Conservation (phyloP, 2,329 filamentous ascomycete species). For the Mycocentrospora acerina region DNA sequence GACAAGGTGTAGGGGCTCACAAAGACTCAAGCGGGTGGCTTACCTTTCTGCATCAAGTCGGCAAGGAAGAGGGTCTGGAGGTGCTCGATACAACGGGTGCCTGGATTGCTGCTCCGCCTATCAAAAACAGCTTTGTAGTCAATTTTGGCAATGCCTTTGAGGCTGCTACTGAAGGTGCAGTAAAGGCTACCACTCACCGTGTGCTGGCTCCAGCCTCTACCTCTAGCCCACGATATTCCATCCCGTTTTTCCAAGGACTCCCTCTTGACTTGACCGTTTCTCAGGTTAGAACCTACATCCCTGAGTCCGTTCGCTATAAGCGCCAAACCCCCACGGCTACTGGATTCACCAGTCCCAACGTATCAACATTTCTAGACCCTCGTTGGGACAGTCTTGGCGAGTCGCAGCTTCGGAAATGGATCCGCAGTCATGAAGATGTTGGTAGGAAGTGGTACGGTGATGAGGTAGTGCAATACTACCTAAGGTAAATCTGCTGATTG, state of each 20-base stretch:
- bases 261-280: conserved; percentile 21
- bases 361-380: conserved; percentile 11
- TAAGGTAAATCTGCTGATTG: no score
- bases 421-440: conserved; percentile 34
- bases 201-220: conserved; percentile 12
- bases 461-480: conserved; percentile 9
- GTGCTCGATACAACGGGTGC: conserved; percentile 51
- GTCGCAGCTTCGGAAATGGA: conserved; percentile 44
- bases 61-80: conserved; percentile 54
- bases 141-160: conserved; percentile 63
- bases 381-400: conserved; percentile 36
- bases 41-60: conserved; percentile 64
- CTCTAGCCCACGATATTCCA: conserved; percentile 26
- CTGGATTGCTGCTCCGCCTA: conserved; percentile 55
- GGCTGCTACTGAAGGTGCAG: conserved; percentile 56
- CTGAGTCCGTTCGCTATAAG: conserved; percentile 8
- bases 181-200: conserved; percentile 54
- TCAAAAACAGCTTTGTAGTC: conserved; percentile 57
- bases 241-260: conserved; percentile 42
- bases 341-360: not conserved
- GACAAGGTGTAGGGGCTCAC: conserved; percentile 62
- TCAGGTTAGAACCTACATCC: conserved; percentile 13
- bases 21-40: conserved; percentile 66
- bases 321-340: conserved; percentile 1
- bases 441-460: conserved; percentile 41